Evolutionary conservation across 2,329 filamentous ascomycete genomes (phyloP).

Genomic region (Stagonosporopsis tanaceti): DNA sequence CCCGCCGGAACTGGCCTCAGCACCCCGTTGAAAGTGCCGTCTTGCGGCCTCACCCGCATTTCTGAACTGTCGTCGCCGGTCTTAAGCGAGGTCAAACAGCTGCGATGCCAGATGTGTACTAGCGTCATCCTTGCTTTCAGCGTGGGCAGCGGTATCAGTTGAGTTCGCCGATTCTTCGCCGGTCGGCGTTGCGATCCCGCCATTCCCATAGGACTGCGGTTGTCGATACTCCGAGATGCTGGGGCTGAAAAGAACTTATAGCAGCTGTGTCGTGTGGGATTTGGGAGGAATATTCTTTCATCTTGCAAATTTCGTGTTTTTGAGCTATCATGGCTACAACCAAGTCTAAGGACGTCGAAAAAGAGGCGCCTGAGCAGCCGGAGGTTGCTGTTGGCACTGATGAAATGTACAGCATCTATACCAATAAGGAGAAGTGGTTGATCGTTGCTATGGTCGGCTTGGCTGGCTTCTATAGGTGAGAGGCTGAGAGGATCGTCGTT

Average conservation of each 20-base stretch:
- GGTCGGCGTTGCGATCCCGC: conserved; percentile 13
- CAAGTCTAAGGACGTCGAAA: conserved; percentile 24
- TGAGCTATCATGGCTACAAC: conserved; percentile 15
- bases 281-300: conserved; percentile 6
- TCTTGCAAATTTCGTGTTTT: conserved; percentile 11
- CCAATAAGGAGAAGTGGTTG: conserved; percentile 40
- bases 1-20: conserved; percentile 12
- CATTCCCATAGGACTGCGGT: conserved; percentile 26
- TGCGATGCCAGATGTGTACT: background rate
- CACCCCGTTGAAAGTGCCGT: background rate
- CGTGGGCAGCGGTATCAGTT: conserved; percentile 7
- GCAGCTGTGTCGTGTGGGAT: conserved; percentile 13
- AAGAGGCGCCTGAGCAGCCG: conserved; percentile 23
- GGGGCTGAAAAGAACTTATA: conserved; percentile 13
- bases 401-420: conserved; percentile 41
- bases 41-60: conserved; percentile 16
- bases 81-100: conserved; percentile 14
- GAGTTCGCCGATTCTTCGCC: conserved; percentile 29
- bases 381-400: conserved; percentile 26
- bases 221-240: conserved; percentile 30
- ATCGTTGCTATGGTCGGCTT: conserved; percentile 43
- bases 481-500: background rate
- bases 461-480: conserved; percentile 43
- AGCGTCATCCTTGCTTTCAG: background rate
- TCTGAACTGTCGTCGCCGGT: conserved; percentile 8